Conservation (phyloP, 345 rosid species). For the Eucalyptus sp. region DNA sequence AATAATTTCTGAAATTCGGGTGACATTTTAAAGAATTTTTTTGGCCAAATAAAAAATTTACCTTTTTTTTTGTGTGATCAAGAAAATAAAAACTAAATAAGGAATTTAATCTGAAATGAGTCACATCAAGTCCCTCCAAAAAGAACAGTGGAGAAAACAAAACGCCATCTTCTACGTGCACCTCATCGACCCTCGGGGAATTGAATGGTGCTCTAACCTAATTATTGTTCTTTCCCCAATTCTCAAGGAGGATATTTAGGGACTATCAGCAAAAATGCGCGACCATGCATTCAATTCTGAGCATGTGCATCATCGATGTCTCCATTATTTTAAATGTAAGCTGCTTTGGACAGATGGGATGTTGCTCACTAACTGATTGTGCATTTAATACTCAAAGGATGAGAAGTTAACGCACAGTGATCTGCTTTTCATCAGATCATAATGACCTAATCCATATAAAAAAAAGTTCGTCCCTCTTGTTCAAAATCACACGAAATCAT, state of each 20-base stretch:
- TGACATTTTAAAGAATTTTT: background rate
- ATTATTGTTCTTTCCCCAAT: background rate
- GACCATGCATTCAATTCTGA: background rate
- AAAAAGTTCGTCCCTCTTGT: background rate
- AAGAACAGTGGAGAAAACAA: background rate
- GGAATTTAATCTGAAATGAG: background rate
- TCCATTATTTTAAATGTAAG: background rate
- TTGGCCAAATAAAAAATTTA: background rate
- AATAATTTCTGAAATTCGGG: background rate
- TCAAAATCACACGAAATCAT: background rate
- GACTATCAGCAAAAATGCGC: background rate
- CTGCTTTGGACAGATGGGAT: background rate
- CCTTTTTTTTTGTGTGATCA: background rate
- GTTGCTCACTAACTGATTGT: background rate
- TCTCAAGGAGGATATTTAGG: background rate
- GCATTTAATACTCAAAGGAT: background rate
- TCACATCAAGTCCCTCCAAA: background rate
- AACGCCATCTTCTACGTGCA: background rate
- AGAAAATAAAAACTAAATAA: background rate
- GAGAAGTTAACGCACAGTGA: background rate
- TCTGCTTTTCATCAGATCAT: background rate
- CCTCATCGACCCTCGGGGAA: background rate
- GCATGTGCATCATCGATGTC: background rate
- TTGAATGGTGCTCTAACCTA: background rate
- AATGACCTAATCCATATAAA: background rate